Conservation (phyloP, 768 basidiomycete species). For the Kwoniella sp. region DNA sequence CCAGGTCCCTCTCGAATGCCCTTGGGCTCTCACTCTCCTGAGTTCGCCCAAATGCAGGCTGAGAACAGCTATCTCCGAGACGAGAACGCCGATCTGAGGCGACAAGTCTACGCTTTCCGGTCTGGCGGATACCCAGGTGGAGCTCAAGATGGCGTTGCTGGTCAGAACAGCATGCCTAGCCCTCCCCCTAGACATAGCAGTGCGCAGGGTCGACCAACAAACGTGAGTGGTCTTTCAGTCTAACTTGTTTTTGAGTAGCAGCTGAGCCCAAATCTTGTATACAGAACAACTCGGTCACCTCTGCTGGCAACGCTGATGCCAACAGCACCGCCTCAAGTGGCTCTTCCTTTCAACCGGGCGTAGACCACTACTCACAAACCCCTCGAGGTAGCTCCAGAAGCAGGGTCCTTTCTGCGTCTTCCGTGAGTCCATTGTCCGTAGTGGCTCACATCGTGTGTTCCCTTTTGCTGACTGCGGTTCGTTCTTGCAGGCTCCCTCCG, state of each 20-base stretch:
- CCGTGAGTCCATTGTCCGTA: conserved; percentile 20
- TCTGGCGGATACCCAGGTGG: conserved; percentile 10
- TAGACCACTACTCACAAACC: conserved; percentile 9
- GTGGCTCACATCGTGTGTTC: not conserved
- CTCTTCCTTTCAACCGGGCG: conserved; percentile 19
- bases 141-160: conserved; percentile 7
- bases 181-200: conserved; percentile 24
- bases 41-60: conserved; percentile 31
- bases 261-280: no score
- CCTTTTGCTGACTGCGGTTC: not conserved
- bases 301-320: not conserved
- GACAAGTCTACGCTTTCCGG: conserved; percentile 34
- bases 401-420: conserved; percentile 37
- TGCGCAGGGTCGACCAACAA: conserved; percentile 14
- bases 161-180: conserved; percentile 11
- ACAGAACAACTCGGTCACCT: conserved; percentile 3
- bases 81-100: conserved; percentile 45
- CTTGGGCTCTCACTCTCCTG: conserved; percentile 34
- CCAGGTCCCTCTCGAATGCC: conserved; percentile 21
- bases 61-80: conserved; percentile 49
- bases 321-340: conserved; percentile 8
- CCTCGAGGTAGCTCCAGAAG: conserved; percentile 17
- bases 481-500: conserved; percentile 31
- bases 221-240: no score
- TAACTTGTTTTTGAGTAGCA: no score